phyloP scores from a whole-genome alignment of 768 basidiomycete species.

The Strobilomyces confusus region DNA sequence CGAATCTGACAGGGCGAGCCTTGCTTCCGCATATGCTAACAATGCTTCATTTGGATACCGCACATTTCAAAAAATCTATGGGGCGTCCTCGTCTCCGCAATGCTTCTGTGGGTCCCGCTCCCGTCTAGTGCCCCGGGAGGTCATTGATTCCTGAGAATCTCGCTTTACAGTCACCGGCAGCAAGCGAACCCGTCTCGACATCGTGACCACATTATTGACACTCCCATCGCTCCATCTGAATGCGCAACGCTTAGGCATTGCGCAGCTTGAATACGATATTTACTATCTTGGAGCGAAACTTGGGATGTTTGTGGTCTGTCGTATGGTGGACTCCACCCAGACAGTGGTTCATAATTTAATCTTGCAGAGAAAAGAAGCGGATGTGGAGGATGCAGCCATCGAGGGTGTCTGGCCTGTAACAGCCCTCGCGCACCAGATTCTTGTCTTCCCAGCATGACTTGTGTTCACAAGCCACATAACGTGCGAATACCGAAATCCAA shows the following conservation, averaged over 20 bases:
- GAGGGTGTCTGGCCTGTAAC: conserved; percentile 30
- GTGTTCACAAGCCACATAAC: neutral
- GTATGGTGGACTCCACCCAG: conserved; percentile 10
- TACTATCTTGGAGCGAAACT: conserved; percentile 25
- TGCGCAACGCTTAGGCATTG: neutral
- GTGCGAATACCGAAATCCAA: neutral
- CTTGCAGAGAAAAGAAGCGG: conserved; percentile 28
- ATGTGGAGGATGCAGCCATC: conserved; percentile 25
- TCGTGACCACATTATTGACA: conserved; percentile 20
- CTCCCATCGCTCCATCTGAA: conserved; percentile 26
- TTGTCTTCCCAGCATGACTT: conserved; percentile 24
- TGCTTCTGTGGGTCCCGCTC: conserved; percentile 17
- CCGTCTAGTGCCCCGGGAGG: neutral
- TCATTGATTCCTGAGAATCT: neutral
- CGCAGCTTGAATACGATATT: conserved; percentile 28
- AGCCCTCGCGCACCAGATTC: conserved; percentile 30
- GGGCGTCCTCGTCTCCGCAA: neutral
- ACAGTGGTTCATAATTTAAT: conserved; percentile 29
- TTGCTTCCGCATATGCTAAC: conserved; percentile 30
- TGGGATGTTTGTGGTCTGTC: conserved; percentile 30
- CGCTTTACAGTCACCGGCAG: conserved; percentile 12
- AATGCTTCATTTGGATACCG: conserved; percentile 30
- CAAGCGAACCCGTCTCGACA: conserved; percentile 27
- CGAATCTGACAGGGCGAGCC: conserved; percentile 29
- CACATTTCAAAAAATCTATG: neutral